A percentile compares a stretch with the other conserved stretches of the same genome.
phyloP scores from a whole-genome alignment of 306 rosid genomes.

The Bauhinia variegata region DNA sequence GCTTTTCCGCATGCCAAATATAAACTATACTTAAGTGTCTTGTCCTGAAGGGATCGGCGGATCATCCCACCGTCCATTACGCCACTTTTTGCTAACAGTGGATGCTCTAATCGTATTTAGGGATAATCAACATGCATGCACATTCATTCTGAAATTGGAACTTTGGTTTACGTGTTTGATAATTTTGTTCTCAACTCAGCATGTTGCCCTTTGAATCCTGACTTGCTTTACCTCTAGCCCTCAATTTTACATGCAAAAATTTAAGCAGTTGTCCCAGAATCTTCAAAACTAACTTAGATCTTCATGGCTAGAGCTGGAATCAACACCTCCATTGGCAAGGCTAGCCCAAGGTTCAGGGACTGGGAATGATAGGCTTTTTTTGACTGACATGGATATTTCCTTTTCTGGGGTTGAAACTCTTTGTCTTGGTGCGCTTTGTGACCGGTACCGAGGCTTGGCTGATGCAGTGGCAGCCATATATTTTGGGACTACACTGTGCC shows the following conservation, averaged over 20 bases:
- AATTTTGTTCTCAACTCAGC: background rate
- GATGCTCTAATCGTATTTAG: background rate
- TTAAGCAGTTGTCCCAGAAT: too few species aligned
- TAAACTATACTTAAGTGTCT: too few species aligned
- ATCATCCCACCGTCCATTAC: too few species aligned
- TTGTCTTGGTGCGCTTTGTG: conserved; percentile 56
- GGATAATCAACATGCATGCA: background rate
- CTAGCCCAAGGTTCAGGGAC: conserved; percentile 20
- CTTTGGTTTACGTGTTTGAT: conserved; percentile 3
- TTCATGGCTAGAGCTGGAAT: background rate
- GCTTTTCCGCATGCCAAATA: too few species aligned
- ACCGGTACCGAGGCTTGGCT: conserved; percentile 52
- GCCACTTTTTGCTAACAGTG: too few species aligned
- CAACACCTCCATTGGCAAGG: background rate
- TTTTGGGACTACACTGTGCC: conserved; percentile 44
- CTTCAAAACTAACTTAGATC: conserved; percentile 18
- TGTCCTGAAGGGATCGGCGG: too few species aligned
- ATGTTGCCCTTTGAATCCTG: background rate
- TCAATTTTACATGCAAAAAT: too few species aligned
- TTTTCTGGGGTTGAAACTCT: conserved; percentile 39
- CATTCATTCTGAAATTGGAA: background rate
- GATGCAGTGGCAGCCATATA: conserved; percentile 67
- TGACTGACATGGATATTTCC: conserved; percentile 33
- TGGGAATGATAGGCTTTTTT: conserved; percentile 52
- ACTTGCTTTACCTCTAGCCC: background rate